phyloP scores from a whole-genome alignment of 768 basidiomycete genomes.

The Sarcodon sp. region DNA sequence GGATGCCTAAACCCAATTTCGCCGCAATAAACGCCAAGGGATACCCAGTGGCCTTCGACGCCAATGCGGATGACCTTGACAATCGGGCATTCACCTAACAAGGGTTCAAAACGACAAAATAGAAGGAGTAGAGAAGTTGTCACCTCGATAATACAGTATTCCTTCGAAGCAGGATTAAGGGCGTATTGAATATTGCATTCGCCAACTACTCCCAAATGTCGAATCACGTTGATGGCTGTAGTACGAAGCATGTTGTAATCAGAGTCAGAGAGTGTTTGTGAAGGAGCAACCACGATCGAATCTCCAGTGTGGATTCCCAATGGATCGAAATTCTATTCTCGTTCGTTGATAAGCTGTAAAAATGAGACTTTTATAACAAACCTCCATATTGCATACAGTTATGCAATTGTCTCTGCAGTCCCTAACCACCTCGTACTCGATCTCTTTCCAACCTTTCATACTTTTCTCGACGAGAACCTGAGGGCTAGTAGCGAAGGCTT shows the following conservation, averaged over 20 bases:
- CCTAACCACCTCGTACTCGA: conserved; percentile 97
- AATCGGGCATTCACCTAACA: conserved; percentile 85
- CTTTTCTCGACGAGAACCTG: conserved; percentile 99
- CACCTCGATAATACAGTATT: conserved; percentile 98
- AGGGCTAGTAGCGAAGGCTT: conserved; percentile 95
- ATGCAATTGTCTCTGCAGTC: conserved; percentile 98
- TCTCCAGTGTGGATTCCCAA: conserved; percentile 98
- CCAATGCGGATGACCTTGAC: conserved; percentile 93
- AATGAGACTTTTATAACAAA: conserved; percentile 21
- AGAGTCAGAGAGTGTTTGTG: conserved; percentile 96
- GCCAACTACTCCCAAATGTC: conserved; percentile 95
- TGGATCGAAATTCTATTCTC: conserved; percentile 87
- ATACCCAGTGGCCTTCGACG: conserved; percentile 97
- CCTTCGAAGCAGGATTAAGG: conserved; percentile 85
- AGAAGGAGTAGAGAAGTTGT: conserved; percentile 5
- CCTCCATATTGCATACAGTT: conserved; percentile 99
- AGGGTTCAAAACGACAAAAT: neutral
- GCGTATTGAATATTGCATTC: conserved; percentile 99
- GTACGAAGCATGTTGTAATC: conserved; percentile 99
- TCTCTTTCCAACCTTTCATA: conserved; percentile 99
- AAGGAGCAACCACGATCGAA: conserved; percentile 96
- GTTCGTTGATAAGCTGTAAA: neutral
- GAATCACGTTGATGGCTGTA: conserved; percentile 95
- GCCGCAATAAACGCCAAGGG: conserved; percentile 97
- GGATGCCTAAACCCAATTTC: conserved; percentile 93